Conservation (phyloP, 371 early-diverging fungal genomes). For the Zancudomyces culisetae region DNA sequence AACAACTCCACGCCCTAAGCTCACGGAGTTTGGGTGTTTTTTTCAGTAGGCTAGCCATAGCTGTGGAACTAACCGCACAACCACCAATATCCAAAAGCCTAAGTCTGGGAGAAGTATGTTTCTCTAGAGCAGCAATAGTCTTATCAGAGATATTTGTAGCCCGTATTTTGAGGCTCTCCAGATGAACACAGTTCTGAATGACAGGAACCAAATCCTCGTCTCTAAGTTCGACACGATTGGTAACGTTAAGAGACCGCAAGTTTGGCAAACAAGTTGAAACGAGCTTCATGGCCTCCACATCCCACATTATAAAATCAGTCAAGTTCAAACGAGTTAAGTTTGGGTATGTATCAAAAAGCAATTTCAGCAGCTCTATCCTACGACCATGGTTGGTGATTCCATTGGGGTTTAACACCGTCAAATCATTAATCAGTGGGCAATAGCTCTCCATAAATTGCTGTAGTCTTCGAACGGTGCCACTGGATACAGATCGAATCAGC, state of each 20-base stretch:
- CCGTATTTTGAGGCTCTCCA: conserved; percentile 14
- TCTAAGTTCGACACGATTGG: conserved; percentile 22
- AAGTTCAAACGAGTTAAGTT: conserved; percentile 18
- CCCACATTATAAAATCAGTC: conserved; percentile 27
- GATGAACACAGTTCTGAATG: conserved; percentile 15
- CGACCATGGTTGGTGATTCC: conserved; percentile 22
- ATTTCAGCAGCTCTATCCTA: conserved; percentile 11
- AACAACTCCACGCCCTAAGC: conserved; percentile 20
- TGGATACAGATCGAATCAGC: no score
- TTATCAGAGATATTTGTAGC: conserved; percentile 19
- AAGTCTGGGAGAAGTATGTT: conserved; percentile 12
- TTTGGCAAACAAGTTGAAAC: conserved; percentile 14
- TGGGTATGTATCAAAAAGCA: conserved; percentile 19
- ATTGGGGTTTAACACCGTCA: conserved; percentile 13
- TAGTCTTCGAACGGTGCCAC: conserved; percentile 20
- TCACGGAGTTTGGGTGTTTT: conserved; percentile 10
- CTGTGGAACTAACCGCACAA: conserved; percentile 19
- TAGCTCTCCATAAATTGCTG: conserved; percentile 25
- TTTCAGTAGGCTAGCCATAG: conserved; percentile 17
- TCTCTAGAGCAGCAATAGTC: conserved; percentile 14
- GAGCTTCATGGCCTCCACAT: conserved; percentile 17
- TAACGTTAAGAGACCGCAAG: conserved; percentile 18
- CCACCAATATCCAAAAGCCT: conserved; percentile 20
- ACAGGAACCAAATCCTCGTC: conserved; percentile 19
- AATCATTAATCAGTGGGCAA: conserved; percentile 18